These are phyloP conservation scores for Salix caprea DNA, from an alignment of 345 rosid species.

Conservation along the genomic window DNA sequence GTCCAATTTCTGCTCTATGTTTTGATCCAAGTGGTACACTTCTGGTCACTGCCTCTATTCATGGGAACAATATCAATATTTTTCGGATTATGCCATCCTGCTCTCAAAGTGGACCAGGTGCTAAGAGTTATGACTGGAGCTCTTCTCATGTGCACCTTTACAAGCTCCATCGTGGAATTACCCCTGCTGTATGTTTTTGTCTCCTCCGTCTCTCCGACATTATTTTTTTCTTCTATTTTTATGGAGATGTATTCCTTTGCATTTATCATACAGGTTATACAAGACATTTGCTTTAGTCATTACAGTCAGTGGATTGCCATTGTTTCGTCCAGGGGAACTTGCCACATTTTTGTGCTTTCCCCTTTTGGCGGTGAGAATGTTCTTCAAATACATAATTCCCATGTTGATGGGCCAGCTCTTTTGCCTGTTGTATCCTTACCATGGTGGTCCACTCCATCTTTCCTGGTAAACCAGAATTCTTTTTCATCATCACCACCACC, in stretches of 20 bases:
- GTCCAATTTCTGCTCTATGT: constrained; percentile 92
- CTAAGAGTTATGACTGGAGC: constrained; percentile 72
- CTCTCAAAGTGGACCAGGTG: constrained; percentile 51
- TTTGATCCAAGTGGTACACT: constrained; percentile 96
- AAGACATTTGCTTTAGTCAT: constrained; percentile 86
- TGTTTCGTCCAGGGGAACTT: constrained; percentile 82
- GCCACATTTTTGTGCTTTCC: constrained; percentile 80
- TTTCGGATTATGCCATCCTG: constrained; percentile 77
- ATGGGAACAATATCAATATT: constrained; percentile 85
- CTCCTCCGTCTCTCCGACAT: constrained; percentile 3
- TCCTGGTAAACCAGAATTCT: constrained; percentile 49
- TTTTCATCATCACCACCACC: constrained; percentile 55
- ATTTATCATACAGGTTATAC: constrained; percentile 61
- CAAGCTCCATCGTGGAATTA: constrained; percentile 96
- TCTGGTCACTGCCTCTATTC: constrained; percentile 84
- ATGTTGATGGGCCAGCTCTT: constrained; percentile 63
- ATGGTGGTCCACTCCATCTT: constrained; percentile 89
- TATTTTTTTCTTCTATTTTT: background rate
- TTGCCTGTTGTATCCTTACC: constrained; percentile 65
- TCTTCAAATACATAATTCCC: constrained; percentile 66
- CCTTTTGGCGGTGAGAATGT: constrained; percentile 96
- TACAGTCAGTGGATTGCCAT: constrained; percentile 94
- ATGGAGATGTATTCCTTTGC: constrained; percentile 10
- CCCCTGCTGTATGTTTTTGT: constrained; percentile 71
- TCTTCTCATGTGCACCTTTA: constrained; percentile 93